These are phyloP conservation scores for Lithohypha guttulata DNA, from an alignment of 2,329 filamentous ascomycete species.

Conservation along the genomic window DNA sequence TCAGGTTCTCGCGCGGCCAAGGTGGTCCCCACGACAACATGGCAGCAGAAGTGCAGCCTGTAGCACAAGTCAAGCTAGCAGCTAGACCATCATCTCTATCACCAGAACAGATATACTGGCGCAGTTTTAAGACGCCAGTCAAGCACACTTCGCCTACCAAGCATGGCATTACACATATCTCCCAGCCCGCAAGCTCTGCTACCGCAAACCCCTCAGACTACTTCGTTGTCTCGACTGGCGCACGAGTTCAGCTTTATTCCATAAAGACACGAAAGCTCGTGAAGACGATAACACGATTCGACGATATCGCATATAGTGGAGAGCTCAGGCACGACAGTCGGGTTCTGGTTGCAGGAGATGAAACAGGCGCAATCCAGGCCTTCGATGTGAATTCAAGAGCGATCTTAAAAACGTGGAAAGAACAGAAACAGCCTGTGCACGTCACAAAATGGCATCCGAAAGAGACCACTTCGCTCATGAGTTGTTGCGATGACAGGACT, in stretches of 20 bases:
- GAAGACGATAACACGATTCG: conserved; percentile 90
- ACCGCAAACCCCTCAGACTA: conserved; percentile 49
- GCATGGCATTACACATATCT: conserved; percentile 83
- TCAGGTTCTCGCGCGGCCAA: neutral
- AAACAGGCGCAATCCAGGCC: conserved; percentile 84
- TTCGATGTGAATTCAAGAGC: conserved; percentile 85
- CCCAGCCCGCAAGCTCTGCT: conserved; percentile 45
- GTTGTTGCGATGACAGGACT: conserved; percentile 82
- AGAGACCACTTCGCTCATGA: conserved; percentile 79
- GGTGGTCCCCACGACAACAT: conserved; percentile 37
- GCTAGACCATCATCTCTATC: conserved; percentile 73
- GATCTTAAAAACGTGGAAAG: conserved; percentile 88
- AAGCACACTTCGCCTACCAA: conserved; percentile 83
- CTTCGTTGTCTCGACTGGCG: conserved; percentile 91
- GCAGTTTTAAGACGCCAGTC: conserved; percentile 82
- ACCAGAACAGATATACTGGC: conserved; percentile 93
- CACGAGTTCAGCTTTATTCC: conserved; percentile 86
- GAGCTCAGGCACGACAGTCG: conserved; percentile 81
- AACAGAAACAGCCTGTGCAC: conserved; percentile 92
- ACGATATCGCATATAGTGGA: conserved; percentile 79
- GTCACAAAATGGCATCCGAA: conserved; percentile 80
- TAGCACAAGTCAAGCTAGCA: conserved; percentile 72
- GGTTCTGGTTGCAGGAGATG: conserved; percentile 82
- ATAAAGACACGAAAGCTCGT: conserved; percentile 81
- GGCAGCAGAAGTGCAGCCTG: conserved; percentile 74